A percentile compares a stretch with the other conserved stretches of the same genome.
Conservation (phyloP, 2,329 filamentous ascomycete genomes). For the Lithohypha guttulata region DNA sequence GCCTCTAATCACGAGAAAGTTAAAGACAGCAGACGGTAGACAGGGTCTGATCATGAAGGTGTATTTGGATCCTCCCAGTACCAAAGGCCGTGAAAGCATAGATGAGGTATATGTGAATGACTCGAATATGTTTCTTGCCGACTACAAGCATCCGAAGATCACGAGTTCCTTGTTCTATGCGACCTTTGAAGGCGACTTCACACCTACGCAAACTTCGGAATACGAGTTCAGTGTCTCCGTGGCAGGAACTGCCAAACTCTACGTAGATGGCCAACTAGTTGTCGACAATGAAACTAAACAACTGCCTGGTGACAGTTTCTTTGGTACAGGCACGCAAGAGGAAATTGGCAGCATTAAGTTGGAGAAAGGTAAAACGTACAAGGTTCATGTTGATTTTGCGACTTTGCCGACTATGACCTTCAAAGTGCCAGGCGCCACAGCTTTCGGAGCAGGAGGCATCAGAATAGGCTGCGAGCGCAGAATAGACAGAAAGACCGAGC, state of each 20-base stretch:
- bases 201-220: slow-evolving; percentile 48
- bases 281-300: slow-evolving; percentile 59
- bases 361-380: slow-evolving; percentile 49
- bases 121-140: slow-evolving; percentile 42
- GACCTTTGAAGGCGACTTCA: slow-evolving; percentile 50
- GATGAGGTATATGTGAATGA: slow-evolving; percentile 39
- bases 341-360: slow-evolving; percentile 49
- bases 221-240: slow-evolving; percentile 59
- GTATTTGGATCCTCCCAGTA: slow-evolving; percentile 48
- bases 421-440: slow-evolving; percentile 36
- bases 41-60: slow-evolving; percentile 52
- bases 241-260: slow-evolving; percentile 54
- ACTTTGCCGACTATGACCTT: slow-evolving; percentile 50
- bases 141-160: slow-evolving; percentile 42
- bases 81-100: slow-evolving; percentile 38
- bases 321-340: slow-evolving; percentile 53
- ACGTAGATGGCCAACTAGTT: slow-evolving; percentile 50
- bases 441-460: slow-evolving; percentile 49
- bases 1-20: slow-evolving; percentile 45
- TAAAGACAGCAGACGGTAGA: slow-evolving; percentile 43
- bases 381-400: slow-evolving; percentile 48
- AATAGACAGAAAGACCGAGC: slow-evolving; percentile 48
- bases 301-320: slow-evolving; percentile 52
- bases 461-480: slow-evolving; percentile 51
- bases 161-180: slow-evolving; percentile 46